Percentiles rank a stretch among this genome's conserved stretches.
These are phyloP conservation scores for Achaetomium macrosporum DNA, from an alignment of 2,329 filamentous ascomycete species.

Conservation along the genomic window DNA sequence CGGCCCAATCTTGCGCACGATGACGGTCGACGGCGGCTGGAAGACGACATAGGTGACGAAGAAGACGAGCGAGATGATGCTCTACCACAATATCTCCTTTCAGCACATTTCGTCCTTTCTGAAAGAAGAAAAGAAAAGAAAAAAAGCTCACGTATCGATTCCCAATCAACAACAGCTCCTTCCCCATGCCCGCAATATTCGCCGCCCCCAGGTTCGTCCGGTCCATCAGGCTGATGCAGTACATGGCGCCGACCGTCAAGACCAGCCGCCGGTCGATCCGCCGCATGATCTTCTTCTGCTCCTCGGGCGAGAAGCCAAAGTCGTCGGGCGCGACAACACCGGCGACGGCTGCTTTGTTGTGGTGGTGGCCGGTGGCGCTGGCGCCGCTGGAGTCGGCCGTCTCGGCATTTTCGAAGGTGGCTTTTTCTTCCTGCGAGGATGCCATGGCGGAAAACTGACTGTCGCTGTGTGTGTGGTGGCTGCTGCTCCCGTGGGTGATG, in stretches of 20 bases:
- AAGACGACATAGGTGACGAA: constrained; percentile 69
- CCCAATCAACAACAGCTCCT: constrained; percentile 41
- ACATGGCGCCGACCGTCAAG: constrained; percentile 57
- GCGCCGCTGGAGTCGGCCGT: constrained; percentile 6
- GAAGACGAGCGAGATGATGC: constrained; percentile 66
- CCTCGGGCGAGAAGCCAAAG: constrained; percentile 49
- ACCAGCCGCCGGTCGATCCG: constrained; percentile 64
- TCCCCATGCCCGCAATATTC: constrained; percentile 60
- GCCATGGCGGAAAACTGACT: constrained; percentile 8
- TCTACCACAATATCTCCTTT: constrained; percentile 29
- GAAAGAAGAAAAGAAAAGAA: neutral
- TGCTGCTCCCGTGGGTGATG: neutral
- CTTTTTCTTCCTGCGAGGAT: constrained; percentile 10
- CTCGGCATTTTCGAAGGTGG: constrained; percentile 12
- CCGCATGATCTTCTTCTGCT: constrained; percentile 63
- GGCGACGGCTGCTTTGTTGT: neutral
- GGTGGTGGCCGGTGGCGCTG: neutral
- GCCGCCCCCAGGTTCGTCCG: constrained; percentile 70
- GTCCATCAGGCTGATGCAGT: constrained; percentile 73
- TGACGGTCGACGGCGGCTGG: constrained; percentile 64
- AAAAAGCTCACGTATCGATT: constrained; percentile 39
- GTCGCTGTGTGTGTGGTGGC: neutral
- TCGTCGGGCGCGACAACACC: constrained; percentile 23
- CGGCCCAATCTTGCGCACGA: constrained; percentile 62
- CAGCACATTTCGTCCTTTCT: neutral